Base-by-base conservation (phyloP, 2,329 filamentous ascomycete species). In the Sporothrix luriei region DNA sequence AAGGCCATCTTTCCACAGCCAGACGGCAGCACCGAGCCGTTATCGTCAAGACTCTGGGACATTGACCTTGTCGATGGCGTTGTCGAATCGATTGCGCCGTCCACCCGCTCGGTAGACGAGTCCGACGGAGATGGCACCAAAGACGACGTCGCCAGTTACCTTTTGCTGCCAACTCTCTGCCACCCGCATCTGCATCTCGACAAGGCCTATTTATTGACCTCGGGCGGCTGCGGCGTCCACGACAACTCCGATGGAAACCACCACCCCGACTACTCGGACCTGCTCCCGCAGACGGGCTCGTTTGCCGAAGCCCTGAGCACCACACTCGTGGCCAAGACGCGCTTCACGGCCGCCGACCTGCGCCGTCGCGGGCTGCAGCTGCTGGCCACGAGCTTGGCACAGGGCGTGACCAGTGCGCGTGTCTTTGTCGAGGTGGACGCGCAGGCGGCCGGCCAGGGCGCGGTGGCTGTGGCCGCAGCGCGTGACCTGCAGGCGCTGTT, bases 121-220 rank as follows among this genome's bases (percentile, higher is more conserved):
- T 24, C 48, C 26, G 48, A 26, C 6, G 14, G 49, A 33, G 51
- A 49, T 24, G 57, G 54, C 49, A 33, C 2, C 48, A n/a, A 49
- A 9, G 48, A 49, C 16, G 6, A 26, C 66, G 16, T 70, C 4
- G 62, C 59, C 43, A 69, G 68, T 5, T 75, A 72, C 29, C 74
- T 81, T 19, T 69, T 81, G 2, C 73, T 81, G 6, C 78, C 79
- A 6, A 62, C 79, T 3, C 82, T 92, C 3, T 91, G 89, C 73
- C 90, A 92, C 75, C 89, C 90, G 9, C 90, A 92, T 73, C 86
- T 92, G 66, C 90, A 92, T 75, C 82, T 92, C 38, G 90, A 92
- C 77, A 90, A 90, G 75, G 83, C 86, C 51, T 90, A 86, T 73
- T 78, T 90, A 38, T 80, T 90, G 11, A 86, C 78, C 69, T 57